Evolutionary conservation across 2,329 filamentous ascomycete genomes (phyloP).

Genomic region (Calonectria pauciramosa): DNA sequence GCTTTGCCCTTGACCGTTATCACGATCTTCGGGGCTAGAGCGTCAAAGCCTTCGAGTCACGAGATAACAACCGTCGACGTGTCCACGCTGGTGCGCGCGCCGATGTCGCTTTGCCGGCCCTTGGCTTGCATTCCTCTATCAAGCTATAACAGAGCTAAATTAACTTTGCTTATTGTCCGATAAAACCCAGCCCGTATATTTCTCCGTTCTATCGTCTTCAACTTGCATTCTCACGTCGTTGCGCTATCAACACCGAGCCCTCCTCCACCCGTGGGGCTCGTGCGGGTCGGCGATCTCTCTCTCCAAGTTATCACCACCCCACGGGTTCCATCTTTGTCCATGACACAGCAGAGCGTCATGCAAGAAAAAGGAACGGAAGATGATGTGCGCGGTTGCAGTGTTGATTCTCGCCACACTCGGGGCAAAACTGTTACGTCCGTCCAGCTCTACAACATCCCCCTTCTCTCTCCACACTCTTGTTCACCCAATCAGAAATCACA

Average conservation of each 20-base stretch:
- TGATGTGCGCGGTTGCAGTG: not conserved
- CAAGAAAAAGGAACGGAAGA: not conserved
- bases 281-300: not conserved
- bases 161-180: not conserved
- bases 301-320: not conserved
- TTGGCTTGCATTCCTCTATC: not conserved
- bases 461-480: not conserved
- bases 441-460: not conserved
- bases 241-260: not conserved
- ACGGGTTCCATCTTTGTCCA: not conserved
- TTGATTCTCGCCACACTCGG: not conserved
- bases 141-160: conserved; percentile 5
- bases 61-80: not conserved
- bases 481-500: not conserved
- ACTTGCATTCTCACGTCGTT: not conserved
- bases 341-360: not conserved
- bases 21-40: not conserved
- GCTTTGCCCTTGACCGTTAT: not conserved
- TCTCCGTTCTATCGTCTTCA: not conserved
- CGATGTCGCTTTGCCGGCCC: not conserved
- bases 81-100: not conserved
- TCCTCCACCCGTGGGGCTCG: not conserved
- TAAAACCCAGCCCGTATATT: not conserved
- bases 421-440: too few species aligned
- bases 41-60: not conserved